Percentiles rank a stretch among this genome's conserved stretches.
Conservation (phyloP, 768 basidiomycete genomes). For the Lactarius vividus region DNA sequence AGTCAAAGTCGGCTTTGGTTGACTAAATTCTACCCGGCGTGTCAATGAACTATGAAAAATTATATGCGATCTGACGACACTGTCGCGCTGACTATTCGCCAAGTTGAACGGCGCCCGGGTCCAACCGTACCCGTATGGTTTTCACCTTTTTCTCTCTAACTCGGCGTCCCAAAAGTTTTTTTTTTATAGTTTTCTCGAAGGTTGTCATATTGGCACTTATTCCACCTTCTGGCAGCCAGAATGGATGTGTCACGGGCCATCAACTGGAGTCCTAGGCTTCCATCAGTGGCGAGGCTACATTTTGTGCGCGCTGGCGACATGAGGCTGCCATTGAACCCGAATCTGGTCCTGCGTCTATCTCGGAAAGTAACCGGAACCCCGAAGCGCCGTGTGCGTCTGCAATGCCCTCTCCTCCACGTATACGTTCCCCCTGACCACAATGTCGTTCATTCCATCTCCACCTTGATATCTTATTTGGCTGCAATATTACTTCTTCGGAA, state of each 20-base stretch:
- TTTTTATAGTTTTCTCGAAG: slow-evolving; percentile 4
- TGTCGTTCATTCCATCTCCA: background rate
- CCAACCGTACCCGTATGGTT: background rate
- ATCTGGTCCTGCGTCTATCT: slow-evolving; percentile 12
- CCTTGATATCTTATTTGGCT: background rate
- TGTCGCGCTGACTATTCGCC: background rate
- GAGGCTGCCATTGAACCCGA: background rate
- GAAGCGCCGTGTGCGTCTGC: background rate
- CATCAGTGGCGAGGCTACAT: background rate
- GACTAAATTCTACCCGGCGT: background rate
- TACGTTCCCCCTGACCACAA: slow-evolving; percentile 1
- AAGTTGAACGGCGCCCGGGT: slow-evolving; percentile 1
- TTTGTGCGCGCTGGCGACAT: background rate
- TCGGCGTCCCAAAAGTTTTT: background rate
- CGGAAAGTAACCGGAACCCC: slow-evolving; percentile 12
- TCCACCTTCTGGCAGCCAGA: background rate
- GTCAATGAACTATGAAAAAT: background rate
- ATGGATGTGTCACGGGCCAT: background rate
- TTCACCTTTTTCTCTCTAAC: background rate
- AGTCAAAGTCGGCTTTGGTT: background rate
- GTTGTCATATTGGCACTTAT: background rate
- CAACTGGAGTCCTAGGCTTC: background rate
- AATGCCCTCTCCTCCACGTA: background rate
- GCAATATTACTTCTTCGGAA: slow-evolving; percentile 12
- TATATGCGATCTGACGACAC: background rate